Evolutionary conservation across 2,329 filamentous ascomycete species (phyloP), one percentile per base, ranked within the genome.

Genomic region (Helicocarpus griseus): DNA sequence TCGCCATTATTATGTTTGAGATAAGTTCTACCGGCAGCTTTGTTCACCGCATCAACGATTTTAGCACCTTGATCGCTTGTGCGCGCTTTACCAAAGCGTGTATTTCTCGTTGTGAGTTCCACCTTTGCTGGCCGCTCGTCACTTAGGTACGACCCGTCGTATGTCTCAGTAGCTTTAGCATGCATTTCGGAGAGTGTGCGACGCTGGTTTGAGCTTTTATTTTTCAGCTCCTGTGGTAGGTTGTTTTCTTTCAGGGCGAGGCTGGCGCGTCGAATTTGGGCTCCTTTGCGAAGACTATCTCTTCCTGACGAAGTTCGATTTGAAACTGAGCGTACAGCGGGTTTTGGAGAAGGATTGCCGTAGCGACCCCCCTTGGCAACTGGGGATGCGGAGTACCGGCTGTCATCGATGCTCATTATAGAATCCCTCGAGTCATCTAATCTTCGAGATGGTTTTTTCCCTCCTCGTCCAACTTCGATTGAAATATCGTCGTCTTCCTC

Each of bases 101-200:
- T 80, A 56, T 74, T 77, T 50, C 72, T 71, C 49, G 74, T 69
- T 45, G 69, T 71, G 24, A 68, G 64, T 5, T 67, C 66, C 29
- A 70, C 54, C 7, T 65, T 69, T 2, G 70, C 65, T 19, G 76
- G 74, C 28, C 75, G 68, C 46, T 78, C 75, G 38, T 79, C 73
- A 54, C 71, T 70, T 46, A 77, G 63, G 38, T 72, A 68, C 4
- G 77, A 77, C 19, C 73, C 73, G 41, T 77, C 74, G 41, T 80
- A 76, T 44, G 76, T 75, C 24, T 73, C 69, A 4, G 73, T 72
- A 2, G 77, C 69, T 58, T 73, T 76, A 1, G 76, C 74, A 54
- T 82, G 76, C 58, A 78, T 72, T 46, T 81, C 76, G n/a, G 77
- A 76, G 9, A 81, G 68, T 2, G 76, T 73, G 19, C 74, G 74